These are phyloP conservation scores for Colletotrichum liriopes DNA, from an alignment of 2,329 filamentous ascomycete genomes.

Conservation along the genomic window DNA sequence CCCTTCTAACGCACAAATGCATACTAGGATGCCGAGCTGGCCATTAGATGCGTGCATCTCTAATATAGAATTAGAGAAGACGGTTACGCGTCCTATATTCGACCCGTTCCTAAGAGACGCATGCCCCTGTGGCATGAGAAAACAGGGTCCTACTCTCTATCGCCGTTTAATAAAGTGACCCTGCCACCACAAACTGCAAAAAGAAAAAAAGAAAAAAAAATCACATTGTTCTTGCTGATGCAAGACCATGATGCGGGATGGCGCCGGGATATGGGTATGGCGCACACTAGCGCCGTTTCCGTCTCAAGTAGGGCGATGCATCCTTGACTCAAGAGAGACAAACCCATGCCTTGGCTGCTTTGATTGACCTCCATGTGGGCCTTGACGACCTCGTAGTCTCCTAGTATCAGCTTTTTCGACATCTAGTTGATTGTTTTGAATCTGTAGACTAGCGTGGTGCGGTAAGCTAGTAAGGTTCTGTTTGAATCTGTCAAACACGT, in stretches of 20 bases:
- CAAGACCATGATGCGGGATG: neutral
- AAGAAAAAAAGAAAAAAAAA: too few relatives aligned
- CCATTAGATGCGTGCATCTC: neutral
- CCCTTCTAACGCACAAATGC: too few relatives aligned
- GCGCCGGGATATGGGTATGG: neutral
- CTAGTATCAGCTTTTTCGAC: neutral
- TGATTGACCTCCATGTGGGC: neutral
- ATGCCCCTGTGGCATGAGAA: too few relatives aligned
- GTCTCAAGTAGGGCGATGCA: neutral
- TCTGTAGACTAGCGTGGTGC: neutral
- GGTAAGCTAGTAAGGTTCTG: neutral
- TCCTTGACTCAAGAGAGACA: slow-evolving; percentile 4
- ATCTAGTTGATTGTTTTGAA: neutral
- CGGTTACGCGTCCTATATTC: too few relatives aligned
- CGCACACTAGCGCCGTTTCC: neutral
- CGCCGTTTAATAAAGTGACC: neutral
- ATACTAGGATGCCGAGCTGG: too few relatives aligned
- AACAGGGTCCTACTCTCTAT: too few relatives aligned
- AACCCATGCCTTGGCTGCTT: neutral
- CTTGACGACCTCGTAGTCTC: neutral
- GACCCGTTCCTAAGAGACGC: too few relatives aligned
- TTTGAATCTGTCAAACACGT: neutral
- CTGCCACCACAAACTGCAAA: neutral
- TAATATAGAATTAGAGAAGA: too few relatives aligned
- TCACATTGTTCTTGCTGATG: neutral